phyloP scores from a whole-genome alignment of 352 stramenopile species.

The Pythium aphanidermatum region DNA sequence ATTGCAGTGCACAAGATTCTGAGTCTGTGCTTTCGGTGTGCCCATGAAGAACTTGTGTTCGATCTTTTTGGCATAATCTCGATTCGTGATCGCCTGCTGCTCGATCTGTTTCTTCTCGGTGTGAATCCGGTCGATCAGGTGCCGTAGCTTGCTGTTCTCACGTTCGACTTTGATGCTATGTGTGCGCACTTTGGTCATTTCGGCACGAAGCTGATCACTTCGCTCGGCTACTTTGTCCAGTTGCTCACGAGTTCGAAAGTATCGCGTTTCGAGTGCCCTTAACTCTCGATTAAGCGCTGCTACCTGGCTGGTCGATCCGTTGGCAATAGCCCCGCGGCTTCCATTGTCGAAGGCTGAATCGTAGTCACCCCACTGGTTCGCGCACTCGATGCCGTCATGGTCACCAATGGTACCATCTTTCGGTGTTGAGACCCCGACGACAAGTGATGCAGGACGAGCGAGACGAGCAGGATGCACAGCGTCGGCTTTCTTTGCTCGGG shows the following conservation, averaged over 20 bases:
- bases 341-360: neutral
- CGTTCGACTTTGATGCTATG: constrained; percentile 42
- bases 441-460: too few species aligned
- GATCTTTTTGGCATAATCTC: constrained; percentile 83
- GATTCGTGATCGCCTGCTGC: constrained; percentile 72
- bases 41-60: constrained; percentile 80
- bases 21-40: constrained; percentile 38
- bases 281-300: constrained; percentile 61
- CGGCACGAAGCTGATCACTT: constrained; percentile 49
- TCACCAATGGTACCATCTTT: neutral
- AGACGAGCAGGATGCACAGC: neutral
- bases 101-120: constrained; percentile 71
- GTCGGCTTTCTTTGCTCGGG: constrained; percentile 4
- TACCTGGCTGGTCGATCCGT: constrained; percentile 34
- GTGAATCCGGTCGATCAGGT: constrained; percentile 67
- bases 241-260: constrained; percentile 66
- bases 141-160: constrained; percentile 57
- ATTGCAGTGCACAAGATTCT: constrained; percentile 63
- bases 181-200: constrained; percentile 35
- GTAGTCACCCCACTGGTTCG: constrained; percentile 21
- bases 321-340: constrained; percentile 4
- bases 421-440: too few species aligned
- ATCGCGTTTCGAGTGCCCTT: constrained; percentile 66
- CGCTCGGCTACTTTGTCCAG: constrained; percentile 63
- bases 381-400: neutral